A percentile compares a stretch with the other conserved stretches of the same genome.
Conservation (phyloP, 2,329 filamentous ascomycete species). For the Aspergillus sp. region DNA sequence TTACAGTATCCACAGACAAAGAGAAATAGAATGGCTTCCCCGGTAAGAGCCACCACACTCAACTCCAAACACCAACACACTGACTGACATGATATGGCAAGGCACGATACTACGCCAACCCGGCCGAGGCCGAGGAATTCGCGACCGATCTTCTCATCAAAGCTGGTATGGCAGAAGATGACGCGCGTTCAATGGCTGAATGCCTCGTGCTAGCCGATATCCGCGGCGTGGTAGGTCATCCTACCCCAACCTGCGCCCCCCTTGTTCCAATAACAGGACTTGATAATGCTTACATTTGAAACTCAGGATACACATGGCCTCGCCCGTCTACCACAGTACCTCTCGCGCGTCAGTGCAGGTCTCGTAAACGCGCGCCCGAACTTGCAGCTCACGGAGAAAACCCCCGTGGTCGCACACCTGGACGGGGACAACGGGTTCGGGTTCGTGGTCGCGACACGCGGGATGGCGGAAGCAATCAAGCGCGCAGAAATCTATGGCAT, state of each 20-base stretch:
- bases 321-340: constrained; percentile 77
- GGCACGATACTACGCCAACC: too few species aligned
- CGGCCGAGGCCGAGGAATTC: neutral
- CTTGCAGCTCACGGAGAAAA: constrained; percentile 64
- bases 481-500: constrained; percentile 70
- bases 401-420: constrained; percentile 72
- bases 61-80: too few species aligned
- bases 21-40: too few species aligned
- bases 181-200: constrained; percentile 66
- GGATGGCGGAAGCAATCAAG: constrained; percentile 69
- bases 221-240: constrained; percentile 63
- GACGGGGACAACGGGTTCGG: constrained; percentile 74
- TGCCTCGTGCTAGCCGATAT: constrained; percentile 76
- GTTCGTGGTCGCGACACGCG: constrained; percentile 69
- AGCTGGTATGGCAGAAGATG: constrained; percentile 60
- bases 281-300: too few species aligned
- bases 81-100: too few species aligned
- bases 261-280: too few species aligned
- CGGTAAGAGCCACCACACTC: too few species aligned
- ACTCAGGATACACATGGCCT: constrained; percentile 69
- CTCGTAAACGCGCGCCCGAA: constrained; percentile 66
- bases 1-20: too few species aligned
- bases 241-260: too few species aligned
- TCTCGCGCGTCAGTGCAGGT: constrained; percentile 71
- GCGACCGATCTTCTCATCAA: constrained; percentile 27